Base-by-base conservation (phyloP, 345 rosid species). In the Xanthoceras sorbifolium region DNA sequence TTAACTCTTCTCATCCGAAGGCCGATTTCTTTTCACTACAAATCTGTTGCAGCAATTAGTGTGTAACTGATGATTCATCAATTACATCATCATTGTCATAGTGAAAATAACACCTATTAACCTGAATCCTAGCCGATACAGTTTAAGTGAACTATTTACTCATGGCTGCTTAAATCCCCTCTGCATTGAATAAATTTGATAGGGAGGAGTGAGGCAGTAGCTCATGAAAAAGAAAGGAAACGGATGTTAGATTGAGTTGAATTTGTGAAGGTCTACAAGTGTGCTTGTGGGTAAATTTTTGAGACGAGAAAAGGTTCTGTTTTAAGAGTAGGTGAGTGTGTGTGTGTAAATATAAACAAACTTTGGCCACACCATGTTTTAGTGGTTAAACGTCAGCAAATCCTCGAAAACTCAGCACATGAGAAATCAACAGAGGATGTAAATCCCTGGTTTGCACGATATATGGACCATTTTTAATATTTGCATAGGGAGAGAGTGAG, bases 161-260 rank as follows among this genome's bases (percentile, higher is more conserved):
- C 88, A 2, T 74, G 54, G 81, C 70, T 85, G 64, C 78, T 74
- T 17, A 89, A 80, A 46, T 88, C 90, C 31, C 84, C 82, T 74
- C 87, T 84, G 81, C 98, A 92, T 20, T 90, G 98, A 71, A 89
- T 84, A 90, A 94, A 68, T 81, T 91, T 67, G 85, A 82, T 1
- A 64, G 69, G 34, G 78, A 78, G 6, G 97, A 89, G 70, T 84
- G 85, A 0, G 91, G 57, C 46, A 75, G 64, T 36, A 92, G 86
- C 61, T 89, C 82, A 34, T 77, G 59, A 75, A 86, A 87, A 62
- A 91, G 81, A 26, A 84, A 71, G 9, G 80, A 81, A 73, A 90
- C 86, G 29, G 82, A 38, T 77, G 46, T 83, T 83, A 78, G 85
- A 80, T 29, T 66, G 48, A 61, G 75, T 60, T 32, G 80, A 57